Percentiles rank a stretch among this genome's conserved stretches.
Conservation (phyloP, 2,329 filamentous ascomycete species). For the Hymenoscyphus salicellus region DNA sequence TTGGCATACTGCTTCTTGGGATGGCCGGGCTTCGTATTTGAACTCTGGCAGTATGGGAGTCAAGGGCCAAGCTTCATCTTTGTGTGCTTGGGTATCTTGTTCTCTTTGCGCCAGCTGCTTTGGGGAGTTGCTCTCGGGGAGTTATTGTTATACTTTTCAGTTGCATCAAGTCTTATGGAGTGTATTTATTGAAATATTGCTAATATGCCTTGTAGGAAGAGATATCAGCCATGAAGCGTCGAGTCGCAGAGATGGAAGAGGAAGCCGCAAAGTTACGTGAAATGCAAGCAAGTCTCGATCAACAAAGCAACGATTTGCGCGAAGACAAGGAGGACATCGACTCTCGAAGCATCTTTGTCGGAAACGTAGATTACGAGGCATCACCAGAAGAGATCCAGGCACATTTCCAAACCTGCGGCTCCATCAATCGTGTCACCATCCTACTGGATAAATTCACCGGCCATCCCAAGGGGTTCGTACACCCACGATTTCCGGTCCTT, state of each 20-base stretch:
- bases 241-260: constrained; percentile 87
- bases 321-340: constrained; percentile 97
- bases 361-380: constrained; percentile 96
- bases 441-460: constrained; percentile 97
- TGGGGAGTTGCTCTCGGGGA: not conserved
- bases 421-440: constrained; percentile 97
- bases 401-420: constrained; percentile 95
- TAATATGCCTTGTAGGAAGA: constrained; percentile 55
- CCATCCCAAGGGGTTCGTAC: constrained; percentile 92
- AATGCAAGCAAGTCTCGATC: constrained; percentile 83
- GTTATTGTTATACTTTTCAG: not conserved
- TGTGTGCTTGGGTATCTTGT: not conserved
- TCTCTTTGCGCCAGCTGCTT: not conserved
- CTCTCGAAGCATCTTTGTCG: constrained; percentile 92
- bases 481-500: constrained; percentile 27
- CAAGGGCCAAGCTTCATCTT: not conserved
- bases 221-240: constrained; percentile 81
- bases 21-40: not conserved
- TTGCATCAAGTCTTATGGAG: not conserved
- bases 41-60: not conserved
- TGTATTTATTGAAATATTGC: not conserved
- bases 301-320: constrained; percentile 75
- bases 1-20: not conserved
- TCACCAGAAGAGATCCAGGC: constrained; percentile 97
- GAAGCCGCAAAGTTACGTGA: constrained; percentile 82